A percentile compares a stretch with the other conserved stretches of the same genome.
These are phyloP conservation scores for Saccharum officinarum DNA, from an alignment of 176 grass and related monocot species.

Conservation along the genomic window DNA sequence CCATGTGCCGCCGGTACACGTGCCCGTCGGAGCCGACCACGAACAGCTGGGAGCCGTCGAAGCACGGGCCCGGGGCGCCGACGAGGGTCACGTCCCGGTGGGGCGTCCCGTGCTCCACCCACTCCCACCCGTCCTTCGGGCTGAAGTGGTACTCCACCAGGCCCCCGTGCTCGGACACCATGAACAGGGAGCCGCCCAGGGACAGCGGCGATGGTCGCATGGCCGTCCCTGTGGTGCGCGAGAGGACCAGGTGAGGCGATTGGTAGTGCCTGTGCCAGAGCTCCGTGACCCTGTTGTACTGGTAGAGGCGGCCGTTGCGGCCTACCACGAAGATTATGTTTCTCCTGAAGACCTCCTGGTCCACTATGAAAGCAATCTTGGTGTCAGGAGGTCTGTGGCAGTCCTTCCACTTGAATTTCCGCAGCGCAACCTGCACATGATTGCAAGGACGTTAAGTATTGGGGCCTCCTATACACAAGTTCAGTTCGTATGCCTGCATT, in stretches of 20 bases:
- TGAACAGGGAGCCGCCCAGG: conserved; percentile 79
- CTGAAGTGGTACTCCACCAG: conserved; percentile 91
- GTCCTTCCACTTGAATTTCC: conserved; percentile 97
- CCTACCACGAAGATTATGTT: conserved; percentile 84
- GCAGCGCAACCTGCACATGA: conserved; percentile 58
- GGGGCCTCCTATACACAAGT: neutral
- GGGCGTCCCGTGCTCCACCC: conserved; percentile 95
- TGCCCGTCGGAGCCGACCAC: conserved; percentile 80
- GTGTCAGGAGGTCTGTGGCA: conserved; percentile 75
- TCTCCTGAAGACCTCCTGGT: conserved; percentile 80
- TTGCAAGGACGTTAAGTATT: neutral
- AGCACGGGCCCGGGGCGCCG: conserved; percentile 79
- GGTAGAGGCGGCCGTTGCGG: conserved; percentile 68
- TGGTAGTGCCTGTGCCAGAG: conserved; percentile 92
- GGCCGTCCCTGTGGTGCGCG: conserved; percentile 70
- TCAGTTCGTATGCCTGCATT: neutral
- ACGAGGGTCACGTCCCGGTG: conserved; percentile 60
- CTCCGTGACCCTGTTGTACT: conserved; percentile 95
- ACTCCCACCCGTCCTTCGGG: conserved; percentile 77
- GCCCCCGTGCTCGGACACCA: conserved; percentile 78
- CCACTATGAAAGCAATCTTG: conserved; percentile 85
- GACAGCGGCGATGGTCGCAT: conserved; percentile 60
- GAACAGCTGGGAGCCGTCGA: conserved; percentile 70
- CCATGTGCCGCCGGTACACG: conserved; percentile 68
- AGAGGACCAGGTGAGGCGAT: conserved; percentile 88